Conservation (phyloP, 768 basidiomycete species). For the Tylopilus vinaceipallidus region DNA sequence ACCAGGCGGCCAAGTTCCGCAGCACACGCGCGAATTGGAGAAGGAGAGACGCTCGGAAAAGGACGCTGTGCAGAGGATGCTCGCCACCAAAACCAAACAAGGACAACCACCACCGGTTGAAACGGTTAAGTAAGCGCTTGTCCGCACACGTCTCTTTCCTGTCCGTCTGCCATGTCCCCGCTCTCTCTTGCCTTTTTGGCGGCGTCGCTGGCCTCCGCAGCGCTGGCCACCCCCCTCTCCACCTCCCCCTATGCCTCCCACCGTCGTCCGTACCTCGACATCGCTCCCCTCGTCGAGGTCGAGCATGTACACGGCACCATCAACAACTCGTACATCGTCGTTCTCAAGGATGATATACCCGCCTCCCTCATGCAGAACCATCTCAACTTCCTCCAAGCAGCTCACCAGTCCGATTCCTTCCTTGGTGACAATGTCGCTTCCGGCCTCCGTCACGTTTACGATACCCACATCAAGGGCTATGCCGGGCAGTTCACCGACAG, state of each 20-base stretch:
- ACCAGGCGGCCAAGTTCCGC: too few relatives aligned
- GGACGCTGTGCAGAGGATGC: background rate
- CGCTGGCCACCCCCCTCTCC: conserved; percentile 44
- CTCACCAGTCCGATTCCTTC: conserved; percentile 54
- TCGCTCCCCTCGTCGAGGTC: conserved; percentile 59
- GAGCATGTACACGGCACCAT: conserved; percentile 69
- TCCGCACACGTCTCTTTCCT: conserved; percentile 5
- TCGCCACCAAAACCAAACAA: conserved; percentile 31
- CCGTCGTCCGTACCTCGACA: conserved; percentile 43
- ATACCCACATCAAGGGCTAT: conserved; percentile 72
- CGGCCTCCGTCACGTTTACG: conserved; percentile 75
- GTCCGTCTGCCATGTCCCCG: conserved; percentile 34
- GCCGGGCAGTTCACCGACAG: conserved; percentile 71
- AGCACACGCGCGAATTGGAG: background rate
- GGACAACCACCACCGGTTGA: conserved; percentile 16
- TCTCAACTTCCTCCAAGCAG: conserved; percentile 69
- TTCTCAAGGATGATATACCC: conserved; percentile 72
- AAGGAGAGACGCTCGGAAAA: conserved; percentile 4
- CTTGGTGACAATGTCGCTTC: conserved; percentile 43
- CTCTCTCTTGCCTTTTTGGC: conserved; percentile 36
- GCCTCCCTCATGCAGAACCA: conserved; percentile 65
- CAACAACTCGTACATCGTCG: conserved; percentile 93
- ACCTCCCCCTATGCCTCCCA: conserved; percentile 36
- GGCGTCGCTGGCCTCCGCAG: conserved; percentile 36
- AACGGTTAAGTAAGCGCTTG: conserved; percentile 26